Conservation (phyloP, 2,329 filamentous ascomycete genomes). For the Pleomassaria siparia region DNA sequence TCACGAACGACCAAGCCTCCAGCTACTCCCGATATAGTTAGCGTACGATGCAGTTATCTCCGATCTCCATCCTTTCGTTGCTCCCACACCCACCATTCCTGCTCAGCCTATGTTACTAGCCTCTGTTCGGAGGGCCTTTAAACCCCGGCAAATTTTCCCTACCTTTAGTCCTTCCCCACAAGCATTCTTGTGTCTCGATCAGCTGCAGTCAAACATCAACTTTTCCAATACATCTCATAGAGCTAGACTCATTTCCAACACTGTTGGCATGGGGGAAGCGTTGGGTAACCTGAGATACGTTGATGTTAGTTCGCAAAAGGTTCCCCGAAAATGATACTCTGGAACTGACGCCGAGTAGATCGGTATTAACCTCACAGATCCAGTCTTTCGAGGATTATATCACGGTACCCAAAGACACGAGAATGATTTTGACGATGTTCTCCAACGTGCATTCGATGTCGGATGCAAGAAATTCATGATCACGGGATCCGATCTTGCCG, state of each 20-base stretch:
- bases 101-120: not conserved
- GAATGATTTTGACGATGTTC: slow-evolving; percentile 72
- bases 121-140: not conserved
- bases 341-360: slow-evolving; percentile 53
- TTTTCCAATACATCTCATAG: not conserved
- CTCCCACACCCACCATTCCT: not conserved
- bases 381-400: slow-evolving; percentile 82
- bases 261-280: slow-evolving; percentile 4
- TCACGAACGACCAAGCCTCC: not conserved
- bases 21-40: not conserved
- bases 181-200: not conserved
- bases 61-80: not conserved
- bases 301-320: slow-evolving; percentile 46
- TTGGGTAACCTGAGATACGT: slow-evolving; percentile 37
- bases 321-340: slow-evolving; percentile 11
- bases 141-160: not conserved
- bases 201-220: not conserved
- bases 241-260: not conserved
- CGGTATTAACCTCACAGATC: slow-evolving; percentile 94
- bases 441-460: slow-evolving; percentile 74
- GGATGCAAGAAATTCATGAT: slow-evolving; percentile 91
- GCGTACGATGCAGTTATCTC: not conserved
- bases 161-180: not conserved
- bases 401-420: slow-evolving; percentile 76
- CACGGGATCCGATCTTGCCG: slow-evolving; percentile 83